Conservation (phyloP, 208 protist species). For the Jaenimonas drosophilae region DNA sequence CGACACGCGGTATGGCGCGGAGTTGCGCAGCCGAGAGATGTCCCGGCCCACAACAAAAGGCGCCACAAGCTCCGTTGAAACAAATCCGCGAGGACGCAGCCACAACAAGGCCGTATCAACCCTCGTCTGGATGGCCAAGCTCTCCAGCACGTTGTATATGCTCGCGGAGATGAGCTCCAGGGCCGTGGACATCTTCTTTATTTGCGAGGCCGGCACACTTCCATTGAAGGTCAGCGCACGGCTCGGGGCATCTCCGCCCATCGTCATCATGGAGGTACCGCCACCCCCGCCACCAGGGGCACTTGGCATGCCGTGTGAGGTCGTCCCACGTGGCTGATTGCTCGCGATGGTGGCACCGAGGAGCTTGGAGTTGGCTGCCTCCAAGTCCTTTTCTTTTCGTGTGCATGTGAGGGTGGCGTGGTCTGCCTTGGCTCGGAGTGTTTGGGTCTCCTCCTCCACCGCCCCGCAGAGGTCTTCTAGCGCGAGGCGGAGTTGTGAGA, state of each 20-base stretch:
- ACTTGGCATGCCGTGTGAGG: neutral
- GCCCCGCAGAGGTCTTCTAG: conserved; percentile 58
- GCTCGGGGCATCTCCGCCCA: conserved; percentile 2
- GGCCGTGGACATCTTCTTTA: conserved; percentile 53
- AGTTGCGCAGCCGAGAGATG: conserved; percentile 36
- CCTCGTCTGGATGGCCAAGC: conserved; percentile 59
- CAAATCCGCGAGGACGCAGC: conserved; percentile 52
- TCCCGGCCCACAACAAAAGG: conserved; percentile 82
- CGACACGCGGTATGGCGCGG: conserved; percentile 64
- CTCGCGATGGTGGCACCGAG: neutral
- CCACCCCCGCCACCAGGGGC: conserved; percentile 1
- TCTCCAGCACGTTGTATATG: conserved; percentile 72
- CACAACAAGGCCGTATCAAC: conserved; percentile 68
- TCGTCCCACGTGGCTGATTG: neutral
- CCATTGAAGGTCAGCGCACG: conserved; percentile 44
- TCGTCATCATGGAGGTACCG: conserved; percentile 1
- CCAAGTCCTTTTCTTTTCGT: conserved; percentile 16
- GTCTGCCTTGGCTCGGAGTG: conserved; percentile 19
- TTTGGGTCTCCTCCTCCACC: conserved; percentile 59
- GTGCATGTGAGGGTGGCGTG: conserved; percentile 12
- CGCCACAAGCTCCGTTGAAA: conserved; percentile 72
- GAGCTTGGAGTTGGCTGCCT: conserved; percentile 8
- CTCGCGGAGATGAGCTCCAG: conserved; percentile 74
- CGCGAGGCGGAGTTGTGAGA: conserved; percentile 23
- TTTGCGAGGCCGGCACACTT: conserved; percentile 37